Base-by-base conservation (phyloP, 2,329 filamentous ascomycete genomes). In the Fusarium abutilonis region DNA sequence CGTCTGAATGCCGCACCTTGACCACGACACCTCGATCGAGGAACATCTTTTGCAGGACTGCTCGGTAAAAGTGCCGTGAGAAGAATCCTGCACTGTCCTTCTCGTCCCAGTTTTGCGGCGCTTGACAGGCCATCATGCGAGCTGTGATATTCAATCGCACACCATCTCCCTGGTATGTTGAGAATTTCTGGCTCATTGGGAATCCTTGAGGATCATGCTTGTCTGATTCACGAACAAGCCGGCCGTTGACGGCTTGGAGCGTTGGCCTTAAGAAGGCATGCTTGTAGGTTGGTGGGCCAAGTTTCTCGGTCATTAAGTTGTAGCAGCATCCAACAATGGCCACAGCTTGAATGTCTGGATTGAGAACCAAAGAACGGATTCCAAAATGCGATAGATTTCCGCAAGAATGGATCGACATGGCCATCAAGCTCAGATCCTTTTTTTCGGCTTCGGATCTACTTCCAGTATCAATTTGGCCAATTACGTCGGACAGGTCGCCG, bases 261-360 rank as follows among this genome's bases (percentile, higher is more conserved):
- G 81, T 87, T 4, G 91, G 89, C 9, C 93, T 89, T 32, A 94
- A 83, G 44, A 87, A 86, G 2, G 92, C 89, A 17, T 92, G 83
- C 75, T 97, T 97, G 80, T 91, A 94, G 0, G 92, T 93, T 15
- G 92, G 90, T 2, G 93, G 91, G 0, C 92, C 91, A 11, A 97
- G 85, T 54, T 91, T 88, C 77, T 98, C 95, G 0, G 94, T 97
- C 67, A 98, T 80, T 6, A 98, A 86, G 70, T 99, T 99, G 82
- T 99, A 98, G 82, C 95, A 99, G 80, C 95, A 99, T 42, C 95
- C 95, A 58, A 99, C 92, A 73, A 99, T 93, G 55, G 94, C 94
- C 19, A 98, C 89, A n/a, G 93, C 92, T 29, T 87, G 86, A 52
- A 98, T 93, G 5, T 88, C 85, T 0, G 90, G 89, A 72, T 97